phyloP scores from a whole-genome alignment of 1,139 yeast genomes.

The Kodamaea alishanica region DNA sequence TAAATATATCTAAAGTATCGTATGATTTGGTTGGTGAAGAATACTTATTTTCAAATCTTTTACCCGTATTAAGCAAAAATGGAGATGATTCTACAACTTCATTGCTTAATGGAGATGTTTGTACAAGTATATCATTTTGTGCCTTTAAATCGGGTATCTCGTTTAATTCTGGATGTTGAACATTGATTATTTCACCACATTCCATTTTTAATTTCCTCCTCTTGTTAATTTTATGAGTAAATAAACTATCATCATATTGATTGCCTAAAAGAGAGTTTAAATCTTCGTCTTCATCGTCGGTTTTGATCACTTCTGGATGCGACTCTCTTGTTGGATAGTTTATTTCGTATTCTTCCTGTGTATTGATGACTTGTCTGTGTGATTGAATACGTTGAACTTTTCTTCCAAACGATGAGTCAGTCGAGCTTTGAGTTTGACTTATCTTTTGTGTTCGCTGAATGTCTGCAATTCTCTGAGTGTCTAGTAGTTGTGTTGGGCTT shows the following conservation, averaged over 20 bases:
- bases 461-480: constrained; percentile 4
- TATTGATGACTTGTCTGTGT: constrained; percentile 16
- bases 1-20: constrained; percentile 1
- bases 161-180: neutral
- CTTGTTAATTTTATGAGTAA: constrained; percentile 10
- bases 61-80: no score
- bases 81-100: no score
- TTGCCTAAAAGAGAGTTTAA: constrained; percentile 3
- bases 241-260: constrained; percentile 14
- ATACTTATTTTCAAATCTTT: no score
- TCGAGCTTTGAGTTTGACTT: constrained; percentile 3
- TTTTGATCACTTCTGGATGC: constrained; percentile 10
- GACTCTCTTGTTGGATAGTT: constrained; percentile 3
- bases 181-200: neutral
- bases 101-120: no score
- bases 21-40: neutral
- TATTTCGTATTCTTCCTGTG: constrained; percentile 12
- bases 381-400: constrained; percentile 3
- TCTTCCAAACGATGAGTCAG: neutral
- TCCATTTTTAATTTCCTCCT: constrained; percentile 6
- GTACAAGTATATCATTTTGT: no score
- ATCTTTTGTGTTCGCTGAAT: neutral
- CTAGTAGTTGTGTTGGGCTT: neutral
- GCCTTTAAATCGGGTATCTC: no score
- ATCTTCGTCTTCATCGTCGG: constrained; percentile 14